Base-by-base conservation (phyloP, 1,284 basidiomycete species). In the Tremellales sp. region DNA sequence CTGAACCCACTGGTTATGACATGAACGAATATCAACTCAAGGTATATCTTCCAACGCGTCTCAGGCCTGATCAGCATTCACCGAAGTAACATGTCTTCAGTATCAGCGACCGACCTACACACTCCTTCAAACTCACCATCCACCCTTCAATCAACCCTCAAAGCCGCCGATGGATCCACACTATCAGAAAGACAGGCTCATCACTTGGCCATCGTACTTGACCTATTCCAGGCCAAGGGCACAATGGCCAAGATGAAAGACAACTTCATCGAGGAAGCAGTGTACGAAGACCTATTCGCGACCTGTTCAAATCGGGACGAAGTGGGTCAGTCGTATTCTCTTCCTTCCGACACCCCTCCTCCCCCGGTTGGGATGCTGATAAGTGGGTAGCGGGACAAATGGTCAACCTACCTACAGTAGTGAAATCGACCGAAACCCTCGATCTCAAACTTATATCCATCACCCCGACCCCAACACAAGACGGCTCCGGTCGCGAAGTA, bases 271-370 rank as follows among this genome's bases (percentile, higher is more conserved):
- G 61, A 67, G 45, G 61, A 70, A 47, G 61, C 54, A 21, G 57
- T 63, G 21, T 68, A 70, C 48, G 66, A 70, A 55, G 68, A 70
- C 48, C 43, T 57, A 13, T 66, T 70, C 39, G 68, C 68, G 19
- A 58, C 45, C n/a, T 54, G 57, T 17, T 61, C 62, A 40, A 56
- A 61, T 35, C 43, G 61, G 45, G 52, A 62, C 10, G 61, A 70
- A 51, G 56, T 70, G 17, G 68, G 67, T 65, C n/a, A n/a, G n/a
- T n/a, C n/a, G 49, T 51, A 64, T 58, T 8, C 39, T 11, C 23
- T 13, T 25, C 17, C 33, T 4, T 40, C 27, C n/a, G 21, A 7
- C 31, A 26, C 11, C 10, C 15, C 15, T 26, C 10, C 24, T 29
- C 17, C 37, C 10, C 40, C 31, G 13, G 4, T 12, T 5, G 33